Evolutionary conservation across 805 yeast genomes (phyloP).

Genomic region (Kluyveromyces aestuarii): DNA sequence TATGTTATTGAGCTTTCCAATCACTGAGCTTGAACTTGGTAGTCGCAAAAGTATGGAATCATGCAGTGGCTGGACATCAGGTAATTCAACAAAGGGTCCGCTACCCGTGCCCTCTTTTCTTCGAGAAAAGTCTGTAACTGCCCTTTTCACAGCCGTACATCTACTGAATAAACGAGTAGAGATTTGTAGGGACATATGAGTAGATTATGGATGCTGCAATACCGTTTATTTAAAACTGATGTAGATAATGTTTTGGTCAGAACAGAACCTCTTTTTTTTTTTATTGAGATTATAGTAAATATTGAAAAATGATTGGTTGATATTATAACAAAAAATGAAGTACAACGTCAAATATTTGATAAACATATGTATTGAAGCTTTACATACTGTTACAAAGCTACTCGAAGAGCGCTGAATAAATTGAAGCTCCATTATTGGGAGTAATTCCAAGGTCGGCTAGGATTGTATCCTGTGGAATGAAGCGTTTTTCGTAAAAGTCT

Average conservation of each 20-base stretch:
- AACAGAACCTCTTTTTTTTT: too few species aligned
- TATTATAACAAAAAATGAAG: not conserved
- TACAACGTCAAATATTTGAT: not conserved
- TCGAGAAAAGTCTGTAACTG: conserved; percentile 9
- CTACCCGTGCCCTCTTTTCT: conserved; percentile 20
- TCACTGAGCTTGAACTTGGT: conserved; percentile 15
- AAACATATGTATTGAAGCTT: not conserved
- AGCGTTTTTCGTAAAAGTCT: conserved; percentile 21
- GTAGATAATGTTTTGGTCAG: not conserved
- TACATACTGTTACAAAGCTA: not conserved
- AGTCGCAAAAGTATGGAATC: conserved; percentile 15
- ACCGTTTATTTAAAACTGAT: too few species aligned
- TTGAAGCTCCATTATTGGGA: conserved; percentile 6
- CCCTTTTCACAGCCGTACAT: not conserved
- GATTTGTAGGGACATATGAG: not conserved
- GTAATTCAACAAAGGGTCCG: conserved; percentile 25
- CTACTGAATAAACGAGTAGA: not conserved
- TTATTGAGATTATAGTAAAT: too few species aligned
- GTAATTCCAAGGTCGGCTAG: conserved; percentile 19
- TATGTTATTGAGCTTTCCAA: conserved; percentile 14
- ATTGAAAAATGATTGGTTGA: not conserved
- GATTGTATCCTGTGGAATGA: conserved; percentile 10
- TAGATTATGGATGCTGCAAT: not conserved
- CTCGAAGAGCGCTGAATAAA: not conserved
- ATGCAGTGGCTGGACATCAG: conserved; percentile 14